Evolutionary conservation across 75 land plant genomes (phyloP).

Genomic region (Ceratopteris richardii): DNA sequence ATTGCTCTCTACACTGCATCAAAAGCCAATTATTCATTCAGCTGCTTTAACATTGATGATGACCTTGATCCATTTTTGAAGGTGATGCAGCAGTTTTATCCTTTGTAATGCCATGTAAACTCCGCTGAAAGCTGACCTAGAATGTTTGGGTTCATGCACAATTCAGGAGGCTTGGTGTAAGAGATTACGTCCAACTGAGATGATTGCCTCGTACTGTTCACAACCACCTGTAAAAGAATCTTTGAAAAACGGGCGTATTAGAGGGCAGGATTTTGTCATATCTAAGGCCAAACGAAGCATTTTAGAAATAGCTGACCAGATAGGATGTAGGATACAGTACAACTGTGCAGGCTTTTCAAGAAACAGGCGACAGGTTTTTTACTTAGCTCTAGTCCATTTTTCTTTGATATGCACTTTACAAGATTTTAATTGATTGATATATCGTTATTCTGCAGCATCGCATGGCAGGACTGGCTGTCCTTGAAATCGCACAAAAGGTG

Average conservation of each 20-base stretch:
- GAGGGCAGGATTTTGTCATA: constrained; percentile 56
- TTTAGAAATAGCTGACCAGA: constrained; percentile 60
- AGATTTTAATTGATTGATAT: neutral
- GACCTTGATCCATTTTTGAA: constrained; percentile 85
- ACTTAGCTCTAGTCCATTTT: neutral
- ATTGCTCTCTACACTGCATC: constrained; percentile 84
- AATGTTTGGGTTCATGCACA: neutral
- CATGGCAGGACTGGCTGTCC: constrained; percentile 94
- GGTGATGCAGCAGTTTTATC: constrained; percentile 27
- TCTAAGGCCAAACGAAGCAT: constrained; percentile 56
- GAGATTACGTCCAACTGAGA: constrained; percentile 61
- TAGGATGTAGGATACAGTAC: constrained; percentile 85
- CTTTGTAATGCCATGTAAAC: neutral
- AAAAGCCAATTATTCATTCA: constrained; percentile 45
- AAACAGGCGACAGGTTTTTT: constrained; percentile 72
- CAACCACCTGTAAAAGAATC: constrained; percentile 73
- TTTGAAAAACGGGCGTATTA: constrained; percentile 47
- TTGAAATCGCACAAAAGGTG: constrained; percentile 92
- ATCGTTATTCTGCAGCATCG: constrained; percentile 68
- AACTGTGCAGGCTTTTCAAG: constrained; percentile 70
- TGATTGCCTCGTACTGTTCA: constrained; percentile 55
- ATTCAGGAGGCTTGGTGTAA: constrained; percentile 94
- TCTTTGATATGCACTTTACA: neutral
- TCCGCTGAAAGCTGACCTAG: neutral
- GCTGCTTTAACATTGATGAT: constrained; percentile 76